These are phyloP conservation scores for Rosa hybrid DNA, from an alignment of 331 rosid species.

Conservation along the genomic window DNA sequence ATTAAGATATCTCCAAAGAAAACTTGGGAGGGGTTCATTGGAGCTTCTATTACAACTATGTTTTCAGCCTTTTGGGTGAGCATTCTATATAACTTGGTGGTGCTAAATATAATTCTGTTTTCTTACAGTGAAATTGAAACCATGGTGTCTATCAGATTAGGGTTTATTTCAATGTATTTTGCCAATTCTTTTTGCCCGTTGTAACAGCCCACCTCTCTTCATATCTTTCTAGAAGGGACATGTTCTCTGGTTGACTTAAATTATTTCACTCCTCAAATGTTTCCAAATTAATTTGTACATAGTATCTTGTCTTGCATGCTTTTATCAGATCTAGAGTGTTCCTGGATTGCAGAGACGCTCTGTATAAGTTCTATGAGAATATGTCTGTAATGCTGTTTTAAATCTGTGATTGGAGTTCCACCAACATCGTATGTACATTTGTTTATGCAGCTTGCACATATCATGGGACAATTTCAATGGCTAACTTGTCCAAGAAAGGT, in stretches of 20 bases:
- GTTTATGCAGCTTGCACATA: constrained; percentile 80
- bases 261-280: background rate
- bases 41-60: constrained; percentile 89
- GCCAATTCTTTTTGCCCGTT: background rate
- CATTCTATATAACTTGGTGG: background rate
- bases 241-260: background rate
- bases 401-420: constrained; percentile 23
- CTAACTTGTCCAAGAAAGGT: constrained; percentile 98
- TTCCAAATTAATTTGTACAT: background rate
- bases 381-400: background rate
- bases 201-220: background rate
- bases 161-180: background rate
- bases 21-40: constrained; percentile 99
- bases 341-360: background rate
- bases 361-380: background rate
- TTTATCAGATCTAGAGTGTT: background rate
- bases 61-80: constrained; percentile 94
- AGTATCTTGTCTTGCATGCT: constrained; percentile 3
- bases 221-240: background rate
- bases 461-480: constrained; percentile 93
- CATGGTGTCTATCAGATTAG: background rate
- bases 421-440: constrained; percentile 27
- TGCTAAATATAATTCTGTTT: background rate
- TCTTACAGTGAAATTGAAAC: constrained; percentile 5
- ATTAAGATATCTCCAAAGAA: constrained; percentile 97